Conservation (phyloP, 495 filamentous ascomycete genomes). For the Xanthoparmelia taractica region DNA sequence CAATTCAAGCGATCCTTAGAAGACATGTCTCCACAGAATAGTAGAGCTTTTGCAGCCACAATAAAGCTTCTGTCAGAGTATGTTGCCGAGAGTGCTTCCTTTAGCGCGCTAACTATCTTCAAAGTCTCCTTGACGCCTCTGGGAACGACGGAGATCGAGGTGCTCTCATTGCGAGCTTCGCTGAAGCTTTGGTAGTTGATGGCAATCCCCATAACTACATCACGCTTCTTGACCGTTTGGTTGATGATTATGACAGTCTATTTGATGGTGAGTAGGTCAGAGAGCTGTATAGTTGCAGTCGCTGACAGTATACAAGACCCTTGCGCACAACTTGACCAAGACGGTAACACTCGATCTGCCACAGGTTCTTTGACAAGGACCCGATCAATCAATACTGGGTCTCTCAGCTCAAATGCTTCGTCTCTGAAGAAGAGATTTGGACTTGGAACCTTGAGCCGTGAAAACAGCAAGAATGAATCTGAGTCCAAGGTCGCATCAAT, state of each 20-base stretch:
- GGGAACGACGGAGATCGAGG: conserved; percentile 90
- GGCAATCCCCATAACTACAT: conserved; percentile 76
- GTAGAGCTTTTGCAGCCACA: conserved; percentile 74
- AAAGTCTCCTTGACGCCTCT: conserved; percentile 72
- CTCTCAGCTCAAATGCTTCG: conserved; percentile 64
- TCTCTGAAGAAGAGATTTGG: conserved; percentile 79
- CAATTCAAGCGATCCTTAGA: conserved; percentile 67
- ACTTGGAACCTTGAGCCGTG: conserved; percentile 62
- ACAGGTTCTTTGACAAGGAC: conserved; percentile 44
- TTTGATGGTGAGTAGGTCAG: conserved; percentile 49
- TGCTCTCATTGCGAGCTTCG: conserved; percentile 81
- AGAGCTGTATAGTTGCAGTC: not conserved
- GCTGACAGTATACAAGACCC: conserved; percentile 25
- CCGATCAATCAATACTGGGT: conserved; percentile 46
- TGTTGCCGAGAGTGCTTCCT: not conserved
- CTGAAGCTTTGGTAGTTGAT: conserved; percentile 74
- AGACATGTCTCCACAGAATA: conserved; percentile 86
- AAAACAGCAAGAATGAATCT: conserved; percentile 64
- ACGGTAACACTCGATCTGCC: conserved; percentile 12
- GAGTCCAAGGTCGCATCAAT: conserved; percentile 69
- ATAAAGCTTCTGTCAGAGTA: conserved; percentile 74
- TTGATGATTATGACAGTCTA: conserved; percentile 83
- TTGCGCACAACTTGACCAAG: not conserved
- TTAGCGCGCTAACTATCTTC: not conserved
- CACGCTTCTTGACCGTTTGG: conserved; percentile 80